Evolutionary conservation across 2,329 filamentous ascomycete genomes (phyloP).

Genomic region (Alternaria sp.): DNA sequence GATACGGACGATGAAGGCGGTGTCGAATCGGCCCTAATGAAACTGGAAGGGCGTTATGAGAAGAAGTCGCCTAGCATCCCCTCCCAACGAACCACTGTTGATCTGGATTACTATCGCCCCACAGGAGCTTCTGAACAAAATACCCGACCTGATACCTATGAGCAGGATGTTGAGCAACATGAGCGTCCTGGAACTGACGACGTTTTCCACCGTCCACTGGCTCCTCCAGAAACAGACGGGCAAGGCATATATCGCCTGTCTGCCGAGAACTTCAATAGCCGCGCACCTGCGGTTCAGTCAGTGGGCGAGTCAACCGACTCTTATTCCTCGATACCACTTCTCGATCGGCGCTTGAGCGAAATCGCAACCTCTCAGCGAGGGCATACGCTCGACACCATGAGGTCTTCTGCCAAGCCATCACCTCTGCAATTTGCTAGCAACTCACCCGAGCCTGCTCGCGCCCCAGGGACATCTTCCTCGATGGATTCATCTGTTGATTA

Average conservation of each 20-base stretch:
- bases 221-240: constrained; percentile 33
- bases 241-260: constrained; percentile 46
- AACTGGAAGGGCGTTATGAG: constrained; percentile 87
- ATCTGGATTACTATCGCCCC: constrained; percentile 36
- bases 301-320: constrained; percentile 73
- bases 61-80: constrained; percentile 51
- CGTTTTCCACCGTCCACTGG: constrained; percentile 35
- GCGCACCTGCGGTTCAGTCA: constrained; percentile 45
- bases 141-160: constrained; percentile 29
- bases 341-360: constrained; percentile 69
- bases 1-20: constrained; percentile 80
- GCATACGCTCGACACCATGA: constrained; percentile 57
- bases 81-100: constrained; percentile 29
- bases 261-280: constrained; percentile 41
- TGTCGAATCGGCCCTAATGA: constrained; percentile 89
- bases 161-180: constrained; percentile 31
- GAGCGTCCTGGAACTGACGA: constrained; percentile 35
- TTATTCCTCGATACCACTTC: constrained; percentile 78
- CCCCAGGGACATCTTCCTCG: constrained; percentile 39
- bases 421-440: constrained; percentile 39
- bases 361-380: constrained; percentile 28
- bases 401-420: constrained; percentile 54
- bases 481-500: constrained; percentile 61
- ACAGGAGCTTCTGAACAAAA: constrained; percentile 27
- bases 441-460: constrained; percentile 24